phyloP scores from a whole-genome alignment of 75 land plant species.

The Cupressus sempervirens region DNA sequence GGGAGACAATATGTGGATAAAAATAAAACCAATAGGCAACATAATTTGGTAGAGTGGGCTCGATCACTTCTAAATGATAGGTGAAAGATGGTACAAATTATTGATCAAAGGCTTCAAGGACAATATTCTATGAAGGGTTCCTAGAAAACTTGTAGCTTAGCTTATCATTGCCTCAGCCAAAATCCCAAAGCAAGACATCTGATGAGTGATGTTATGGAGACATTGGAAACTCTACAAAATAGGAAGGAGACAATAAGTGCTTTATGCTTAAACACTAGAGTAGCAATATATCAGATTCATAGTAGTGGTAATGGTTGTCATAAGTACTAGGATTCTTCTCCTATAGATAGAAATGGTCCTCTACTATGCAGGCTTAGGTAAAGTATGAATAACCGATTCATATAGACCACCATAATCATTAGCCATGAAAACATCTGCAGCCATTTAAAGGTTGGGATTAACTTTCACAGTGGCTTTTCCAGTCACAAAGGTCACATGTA shows the following conservation, averaged over 20 bases:
- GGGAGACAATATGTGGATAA: slow-evolving; percentile 76
- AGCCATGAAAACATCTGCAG: too few relatives aligned
- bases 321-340: neutral
- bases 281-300: slow-evolving; percentile 5
- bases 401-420: too few relatives aligned
- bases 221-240: slow-evolving; percentile 57
- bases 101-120: slow-evolving; percentile 58
- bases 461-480: too few relatives aligned
- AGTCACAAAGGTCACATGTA: too few relatives aligned
- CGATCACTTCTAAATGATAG: slow-evolving; percentile 59
- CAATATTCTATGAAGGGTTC: slow-evolving; percentile 66
- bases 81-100: slow-evolving; percentile 52
- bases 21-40: slow-evolving; percentile 55
- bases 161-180: slow-evolving; percentile 60
- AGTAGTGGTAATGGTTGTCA: neutral
- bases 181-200: slow-evolving; percentile 72
- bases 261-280: slow-evolving; percentile 11
- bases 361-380: slow-evolving; percentile 6
- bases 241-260: slow-evolving; percentile 21
- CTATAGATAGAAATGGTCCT: slow-evolving; percentile 8
- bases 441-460: too few relatives aligned
- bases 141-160: slow-evolving; percentile 70
- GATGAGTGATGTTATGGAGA: slow-evolving; percentile 76
- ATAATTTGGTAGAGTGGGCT: slow-evolving; percentile 71
- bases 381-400: too few relatives aligned